A percentile compares a stretch with the other conserved stretches of the same genome.
phyloP scores from a whole-genome alignment of 257 asterid genomes.

The Solanum megistacrolobum region DNA sequence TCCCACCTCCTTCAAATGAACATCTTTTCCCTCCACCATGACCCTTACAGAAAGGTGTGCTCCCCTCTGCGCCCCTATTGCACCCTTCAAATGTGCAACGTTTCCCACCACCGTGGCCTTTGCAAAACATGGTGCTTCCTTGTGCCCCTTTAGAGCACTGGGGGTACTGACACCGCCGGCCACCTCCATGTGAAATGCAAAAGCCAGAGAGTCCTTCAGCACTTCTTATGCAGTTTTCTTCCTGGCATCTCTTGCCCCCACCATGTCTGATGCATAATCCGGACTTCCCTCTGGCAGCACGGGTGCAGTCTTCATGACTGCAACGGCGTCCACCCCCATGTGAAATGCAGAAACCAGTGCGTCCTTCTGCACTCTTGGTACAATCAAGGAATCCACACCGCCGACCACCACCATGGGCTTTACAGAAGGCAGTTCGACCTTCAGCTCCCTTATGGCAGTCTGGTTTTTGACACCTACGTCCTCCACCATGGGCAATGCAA shows the following conservation, averaged over 20 bases:
- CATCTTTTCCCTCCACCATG: slow-evolving; percentile 96
- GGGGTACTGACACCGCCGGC: slow-evolving; percentile 67
- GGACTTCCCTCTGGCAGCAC: slow-evolving; percentile 85
- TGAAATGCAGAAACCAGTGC: slow-evolving; percentile 76
- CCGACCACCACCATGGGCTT: slow-evolving; percentile 96
- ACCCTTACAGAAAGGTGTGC: slow-evolving; percentile 85
- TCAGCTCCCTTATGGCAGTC: slow-evolving; percentile 92
- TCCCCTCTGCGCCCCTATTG: slow-evolving; percentile 88
- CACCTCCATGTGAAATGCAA: slow-evolving; percentile 96
- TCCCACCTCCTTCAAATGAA: slow-evolving; percentile 64
- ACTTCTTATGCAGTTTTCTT: slow-evolving; percentile 58
- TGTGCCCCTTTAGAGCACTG: slow-evolving; percentile 82
- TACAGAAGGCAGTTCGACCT: slow-evolving; percentile 93
- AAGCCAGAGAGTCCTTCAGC: slow-evolving; percentile 95
- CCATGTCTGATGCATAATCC: slow-evolving; percentile 92
- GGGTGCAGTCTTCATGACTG: slow-evolving; percentile 49
- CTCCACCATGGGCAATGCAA: slow-evolving; percentile 95
- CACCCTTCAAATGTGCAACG: slow-evolving; percentile 63
- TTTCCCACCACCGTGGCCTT: slow-evolving; percentile 91
- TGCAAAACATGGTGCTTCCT: slow-evolving; percentile 86
- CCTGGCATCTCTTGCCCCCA: slow-evolving; percentile 91
- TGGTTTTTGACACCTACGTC: slow-evolving; percentile 74
- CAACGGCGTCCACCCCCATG: slow-evolving; percentile 95
- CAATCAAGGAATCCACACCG: slow-evolving; percentile 79
- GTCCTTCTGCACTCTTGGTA: slow-evolving; percentile 91